Base-by-base conservation (phyloP, 345 rosid genomes). In the Eucalyptus regnans region DNA sequence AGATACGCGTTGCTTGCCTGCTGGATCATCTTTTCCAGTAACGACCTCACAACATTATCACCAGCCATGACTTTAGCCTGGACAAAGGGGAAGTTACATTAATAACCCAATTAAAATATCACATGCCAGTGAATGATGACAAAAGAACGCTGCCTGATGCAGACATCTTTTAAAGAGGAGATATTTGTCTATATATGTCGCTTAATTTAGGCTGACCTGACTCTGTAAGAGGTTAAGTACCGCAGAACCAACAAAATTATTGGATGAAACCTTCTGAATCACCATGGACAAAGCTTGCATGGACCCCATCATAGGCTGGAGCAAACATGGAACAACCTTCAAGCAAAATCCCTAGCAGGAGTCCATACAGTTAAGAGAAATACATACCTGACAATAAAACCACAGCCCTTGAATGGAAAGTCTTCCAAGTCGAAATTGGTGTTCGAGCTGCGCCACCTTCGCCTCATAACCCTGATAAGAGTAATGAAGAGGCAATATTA, bases 11-110 rank as follows among this genome's bases (percentile, higher is more conserved):
- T 96, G 94, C 97, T 98, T 84, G 98, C 98, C 93, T 95, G 94
- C 89, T 98, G 96, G 41, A 97, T 96, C 97, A 98, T 96, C 93
- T 96, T 98, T 90, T 98, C 99, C 64, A 98, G 95, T 93, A 98
- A 91, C 60, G 99, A 97, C 90, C 98, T 96, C 91, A 97, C 97
- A 87, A 96, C 95, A 88, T 93, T 97, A 93, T 98, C 99, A 87
- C 99, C 99, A 84, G 98, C 98, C 99, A 97, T 95, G 60, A 97
- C 96, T 91, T 96, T 97, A 86, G 97, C 98, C 99, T 97, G 91
- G 90, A 92, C 87, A 91, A 83, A 86, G 91, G 58, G 90, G 87
- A 90, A 91, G 62, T 68, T 86, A 87, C 64, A 86, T 92, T 79
- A 90, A 86, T n/a, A 90, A 89, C 44, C 44, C 27, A 93, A 43